phyloP scores from a whole-genome alignment of 495 filamentous ascomycete species.

The Platismatia glauca region DNA sequence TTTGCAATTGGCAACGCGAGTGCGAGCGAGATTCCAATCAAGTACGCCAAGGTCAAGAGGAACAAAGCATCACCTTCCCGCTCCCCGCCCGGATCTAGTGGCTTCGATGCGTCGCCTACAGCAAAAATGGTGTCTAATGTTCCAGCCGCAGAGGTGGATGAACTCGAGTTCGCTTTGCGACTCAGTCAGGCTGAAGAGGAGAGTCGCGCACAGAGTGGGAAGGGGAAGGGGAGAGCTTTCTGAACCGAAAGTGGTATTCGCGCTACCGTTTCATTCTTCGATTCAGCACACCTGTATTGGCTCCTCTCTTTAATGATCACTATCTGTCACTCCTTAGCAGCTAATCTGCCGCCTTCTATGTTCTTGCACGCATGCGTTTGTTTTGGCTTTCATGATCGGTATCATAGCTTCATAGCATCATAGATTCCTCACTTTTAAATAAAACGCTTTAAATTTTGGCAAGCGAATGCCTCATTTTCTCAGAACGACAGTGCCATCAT shows the following conservation, averaged over 20 bases:
- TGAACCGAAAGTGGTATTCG: background rate
- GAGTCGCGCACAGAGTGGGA: conserved; percentile 41
- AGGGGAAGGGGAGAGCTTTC: conserved; percentile 33
- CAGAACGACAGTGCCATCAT: conserved; percentile 8
- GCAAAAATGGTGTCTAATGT: conserved; percentile 21
- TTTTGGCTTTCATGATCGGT: background rate
- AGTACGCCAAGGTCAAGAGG: conserved; percentile 37
- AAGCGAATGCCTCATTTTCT: conserved; percentile 5
- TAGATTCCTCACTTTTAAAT: background rate
- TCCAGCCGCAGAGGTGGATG: conserved; percentile 51
- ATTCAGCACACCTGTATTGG: background rate
- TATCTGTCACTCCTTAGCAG: background rate
- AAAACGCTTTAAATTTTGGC: background rate
- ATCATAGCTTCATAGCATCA: conserved; percentile 1
- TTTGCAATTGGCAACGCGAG: background rate
- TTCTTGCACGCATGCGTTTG: background rate
- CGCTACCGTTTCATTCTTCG: background rate
- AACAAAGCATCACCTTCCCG: conserved; percentile 25
- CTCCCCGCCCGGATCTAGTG: conserved; percentile 20
- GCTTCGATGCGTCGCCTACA: conserved; percentile 19
- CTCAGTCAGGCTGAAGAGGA: conserved; percentile 76
- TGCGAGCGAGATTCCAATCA: conserved; percentile 36
- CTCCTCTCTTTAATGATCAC: background rate
- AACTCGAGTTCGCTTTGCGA: conserved; percentile 75
- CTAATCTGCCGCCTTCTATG: background rate